A percentile compares a stretch with the other conserved stretches of the same genome.
Evolutionary conservation across 2,329 filamentous ascomycete species (phyloP).

Genomic region (Trichoderma polysporum): DNA sequence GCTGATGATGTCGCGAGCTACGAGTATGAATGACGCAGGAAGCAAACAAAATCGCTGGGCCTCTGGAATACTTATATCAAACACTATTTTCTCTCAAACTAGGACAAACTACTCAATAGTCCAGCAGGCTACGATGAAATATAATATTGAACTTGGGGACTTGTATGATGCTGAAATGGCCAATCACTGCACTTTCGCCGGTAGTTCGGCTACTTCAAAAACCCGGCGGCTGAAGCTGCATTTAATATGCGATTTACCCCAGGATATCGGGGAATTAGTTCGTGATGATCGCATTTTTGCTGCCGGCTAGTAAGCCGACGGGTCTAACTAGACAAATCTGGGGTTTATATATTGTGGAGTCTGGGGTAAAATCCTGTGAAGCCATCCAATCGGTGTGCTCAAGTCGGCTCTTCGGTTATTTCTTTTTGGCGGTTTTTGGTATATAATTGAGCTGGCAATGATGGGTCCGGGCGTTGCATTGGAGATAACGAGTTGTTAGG

Average conservation of each 20-base stretch:
- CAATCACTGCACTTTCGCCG: not conserved
- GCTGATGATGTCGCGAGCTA: not conserved
- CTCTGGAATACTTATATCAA: not conserved
- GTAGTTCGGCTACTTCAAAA: slow-evolving; percentile 10
- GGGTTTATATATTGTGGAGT: not conserved
- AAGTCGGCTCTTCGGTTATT: slow-evolving; percentile 15
- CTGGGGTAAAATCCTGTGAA: not conserved
- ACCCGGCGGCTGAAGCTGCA: not conserved
- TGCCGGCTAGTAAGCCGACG: not conserved
- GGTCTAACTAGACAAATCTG: not conserved
- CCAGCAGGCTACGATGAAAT: not conserved
- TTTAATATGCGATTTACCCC: not conserved
- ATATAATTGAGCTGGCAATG: slow-evolving; percentile 7
- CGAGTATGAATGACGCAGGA: too few relatives aligned
- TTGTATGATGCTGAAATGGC: not conserved
- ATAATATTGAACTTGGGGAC: not conserved
- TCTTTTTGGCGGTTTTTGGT: not conserved
- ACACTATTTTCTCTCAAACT: not conserved
- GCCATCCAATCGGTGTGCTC: slow-evolving; percentile 3
- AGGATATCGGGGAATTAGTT: not conserved
- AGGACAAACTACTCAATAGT: not conserved
- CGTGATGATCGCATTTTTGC: not conserved
- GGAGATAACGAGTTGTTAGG: not conserved
- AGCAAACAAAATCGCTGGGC: not conserved
- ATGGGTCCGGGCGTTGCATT: not conserved